These are phyloP conservation scores for Metschnikowia cerradonensis DNA, from an alignment of 805 yeast genomes.

Conservation along the genomic window DNA sequence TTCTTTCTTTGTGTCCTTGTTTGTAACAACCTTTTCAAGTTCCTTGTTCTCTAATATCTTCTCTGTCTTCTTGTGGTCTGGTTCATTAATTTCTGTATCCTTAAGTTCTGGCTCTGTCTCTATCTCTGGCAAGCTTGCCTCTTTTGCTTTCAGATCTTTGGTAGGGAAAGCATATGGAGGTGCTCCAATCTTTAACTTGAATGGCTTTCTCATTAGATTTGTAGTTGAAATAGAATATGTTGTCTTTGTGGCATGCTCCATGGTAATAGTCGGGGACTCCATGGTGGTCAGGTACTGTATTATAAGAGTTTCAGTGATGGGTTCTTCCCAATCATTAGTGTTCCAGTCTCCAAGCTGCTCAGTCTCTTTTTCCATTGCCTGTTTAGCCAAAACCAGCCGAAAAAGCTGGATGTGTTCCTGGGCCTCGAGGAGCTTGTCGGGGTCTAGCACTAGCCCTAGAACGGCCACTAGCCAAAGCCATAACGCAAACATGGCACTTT, in stretches of 20 bases:
- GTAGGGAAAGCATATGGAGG: not conserved
- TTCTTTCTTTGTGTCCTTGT: too few relatives aligned
- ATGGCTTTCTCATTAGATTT: not conserved
- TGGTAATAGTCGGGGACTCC: not conserved
- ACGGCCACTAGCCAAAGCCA: slow-evolving; percentile 2
- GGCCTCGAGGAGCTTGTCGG: not conserved
- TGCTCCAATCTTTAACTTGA: not conserved
- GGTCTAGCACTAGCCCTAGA: slow-evolving; percentile 3
- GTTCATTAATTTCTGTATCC: too few relatives aligned
- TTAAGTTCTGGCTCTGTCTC: too few relatives aligned
- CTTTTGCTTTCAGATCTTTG: not conserved
- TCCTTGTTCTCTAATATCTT: too few relatives aligned
- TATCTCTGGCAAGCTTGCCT: too few relatives aligned
- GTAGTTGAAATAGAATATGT: not conserved
- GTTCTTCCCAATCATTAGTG: not conserved
- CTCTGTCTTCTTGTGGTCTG: too few relatives aligned
- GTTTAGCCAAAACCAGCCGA: not conserved
- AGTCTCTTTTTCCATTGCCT: too few relatives aligned
- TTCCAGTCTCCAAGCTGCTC: not conserved
- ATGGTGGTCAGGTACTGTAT: not conserved
- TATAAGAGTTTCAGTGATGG: not conserved
- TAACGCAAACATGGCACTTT: not conserved
- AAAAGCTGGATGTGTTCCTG: slow-evolving; percentile 1
- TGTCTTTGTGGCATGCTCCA: not conserved
- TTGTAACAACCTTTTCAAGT: too few relatives aligned